A percentile compares a stretch with the other conserved stretches of the same genome.
Conservation (phyloP, 2,329 filamentous ascomycete genomes). For the Ceratocystis colombiana region DNA sequence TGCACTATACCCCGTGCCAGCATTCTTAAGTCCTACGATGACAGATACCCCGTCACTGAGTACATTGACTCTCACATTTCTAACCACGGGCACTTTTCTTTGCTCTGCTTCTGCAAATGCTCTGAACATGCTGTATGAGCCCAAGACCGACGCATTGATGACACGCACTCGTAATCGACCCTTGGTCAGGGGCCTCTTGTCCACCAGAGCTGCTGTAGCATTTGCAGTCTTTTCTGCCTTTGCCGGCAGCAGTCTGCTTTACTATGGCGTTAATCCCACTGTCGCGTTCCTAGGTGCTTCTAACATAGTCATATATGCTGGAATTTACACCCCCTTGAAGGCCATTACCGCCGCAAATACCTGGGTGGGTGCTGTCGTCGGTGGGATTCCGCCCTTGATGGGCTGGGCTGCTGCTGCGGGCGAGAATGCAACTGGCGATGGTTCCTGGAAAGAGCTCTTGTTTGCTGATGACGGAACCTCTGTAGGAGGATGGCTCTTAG, state of each 20-base stretch:
- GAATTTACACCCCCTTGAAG: slow-evolving; percentile 87
- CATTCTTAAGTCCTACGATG: slow-evolving; percentile 61
- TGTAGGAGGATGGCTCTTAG: slow-evolving; percentile 80
- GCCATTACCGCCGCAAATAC: slow-evolving; percentile 79
- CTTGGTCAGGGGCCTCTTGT: slow-evolving; percentile 71
- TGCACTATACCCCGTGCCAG: slow-evolving; percentile 83
- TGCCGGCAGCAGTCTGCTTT: slow-evolving; percentile 61
- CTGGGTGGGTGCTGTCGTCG: slow-evolving; percentile 87
- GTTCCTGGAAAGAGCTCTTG: slow-evolving; percentile 67
- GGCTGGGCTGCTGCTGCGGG: slow-evolving; percentile 93
- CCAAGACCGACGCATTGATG: slow-evolving; percentile 83
- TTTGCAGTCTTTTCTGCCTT: slow-evolving; percentile 69
- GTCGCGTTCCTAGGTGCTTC: slow-evolving; percentile 72
- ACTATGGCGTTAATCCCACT: slow-evolving; percentile 87
- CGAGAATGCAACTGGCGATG: slow-evolving; percentile 66
- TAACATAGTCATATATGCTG: slow-evolving; percentile 85
- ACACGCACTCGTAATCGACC: slow-evolving; percentile 83
- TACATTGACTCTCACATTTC: slow-evolving; percentile 81
- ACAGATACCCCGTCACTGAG: slow-evolving; percentile 68
- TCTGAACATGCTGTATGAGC: slow-evolving; percentile 95
- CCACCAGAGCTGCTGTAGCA: slow-evolving; percentile 56
- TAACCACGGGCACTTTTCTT: slow-evolving; percentile 79
- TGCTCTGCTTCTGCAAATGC: slow-evolving; percentile 88
- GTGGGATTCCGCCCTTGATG: slow-evolving; percentile 91
- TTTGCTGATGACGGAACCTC: slow-evolving; percentile 52